Conservation (phyloP, 306 rosid species). For the Medicago ruthenica region DNA sequence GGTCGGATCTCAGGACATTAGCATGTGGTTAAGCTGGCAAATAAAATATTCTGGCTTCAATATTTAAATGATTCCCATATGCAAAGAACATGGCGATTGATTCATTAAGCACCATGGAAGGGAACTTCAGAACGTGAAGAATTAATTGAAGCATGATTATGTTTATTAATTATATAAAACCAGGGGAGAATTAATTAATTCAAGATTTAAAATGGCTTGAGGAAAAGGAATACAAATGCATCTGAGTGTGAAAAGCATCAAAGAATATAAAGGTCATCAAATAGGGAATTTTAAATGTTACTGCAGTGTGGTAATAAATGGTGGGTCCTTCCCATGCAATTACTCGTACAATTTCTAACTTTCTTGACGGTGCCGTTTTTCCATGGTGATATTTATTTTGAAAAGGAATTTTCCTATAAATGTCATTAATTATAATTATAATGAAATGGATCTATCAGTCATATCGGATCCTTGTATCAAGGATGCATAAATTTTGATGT, state of each 20-base stretch:
- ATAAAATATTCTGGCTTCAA: conserved; percentile 44
- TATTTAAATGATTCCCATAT: conserved; percentile 48
- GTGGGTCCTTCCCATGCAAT: conserved; percentile 32
- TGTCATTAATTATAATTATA: neutral
- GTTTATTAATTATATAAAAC: conserved; percentile 12
- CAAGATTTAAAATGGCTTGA: neutral
- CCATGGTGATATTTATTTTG: conserved; percentile 22
- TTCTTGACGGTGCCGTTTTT: conserved; percentile 3
- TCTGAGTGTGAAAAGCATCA: conserved; percentile 34
- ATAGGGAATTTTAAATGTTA: conserved; percentile 20
- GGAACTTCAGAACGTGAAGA: conserved; percentile 46
- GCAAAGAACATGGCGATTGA: conserved; percentile 59
- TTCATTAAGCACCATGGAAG: conserved; percentile 50
- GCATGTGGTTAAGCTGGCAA: conserved; percentile 77
- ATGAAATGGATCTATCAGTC: neutral
- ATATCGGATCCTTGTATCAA: conserved; percentile 9
- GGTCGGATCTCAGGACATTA: conserved; percentile 72
- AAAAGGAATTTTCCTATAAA: conserved; percentile 4
- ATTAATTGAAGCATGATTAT: conserved; percentile 39
- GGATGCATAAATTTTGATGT: conserved; percentile 28
- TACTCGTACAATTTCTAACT: neutral
- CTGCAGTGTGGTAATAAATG: neutral
- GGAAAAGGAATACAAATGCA: neutral
- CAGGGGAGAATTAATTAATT: conserved; percentile 4
- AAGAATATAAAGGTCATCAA: conserved; percentile 18